Percentiles rank a stretch among this genome's conserved stretches.
Evolutionary conservation across 2,329 filamentous ascomycete genomes (phyloP).

Genomic region (Penicillium sp.): DNA sequence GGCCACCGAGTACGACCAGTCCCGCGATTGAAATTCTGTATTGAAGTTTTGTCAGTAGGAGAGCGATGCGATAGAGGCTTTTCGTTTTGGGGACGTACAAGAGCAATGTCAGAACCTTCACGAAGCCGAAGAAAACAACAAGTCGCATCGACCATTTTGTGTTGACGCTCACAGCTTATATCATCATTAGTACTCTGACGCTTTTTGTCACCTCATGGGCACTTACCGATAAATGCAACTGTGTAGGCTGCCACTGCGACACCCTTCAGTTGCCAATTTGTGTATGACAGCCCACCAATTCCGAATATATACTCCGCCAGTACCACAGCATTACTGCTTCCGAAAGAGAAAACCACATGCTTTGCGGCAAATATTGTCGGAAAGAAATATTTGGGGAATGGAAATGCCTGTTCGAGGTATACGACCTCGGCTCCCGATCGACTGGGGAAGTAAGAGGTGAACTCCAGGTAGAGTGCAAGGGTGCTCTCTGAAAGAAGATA

Average conservation of each 20-base stretch:
- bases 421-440: slow-evolving; percentile 67
- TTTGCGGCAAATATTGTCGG: slow-evolving; percentile 66
- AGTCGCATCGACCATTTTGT: slow-evolving; percentile 60
- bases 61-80: background rate
- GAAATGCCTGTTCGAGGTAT: slow-evolving; percentile 68
- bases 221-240: slow-evolving; percentile 56
- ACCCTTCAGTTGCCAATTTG: slow-evolving; percentile 65
- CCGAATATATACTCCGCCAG: slow-evolving; percentile 64
- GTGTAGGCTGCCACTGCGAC: slow-evolving; percentile 66
- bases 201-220: background rate
- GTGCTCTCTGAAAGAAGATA: slow-evolving; percentile 58
- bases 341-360: slow-evolving; percentile 64
- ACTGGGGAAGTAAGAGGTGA: slow-evolving; percentile 65
- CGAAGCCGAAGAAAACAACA: slow-evolving; percentile 57
- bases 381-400: slow-evolving; percentile 64
- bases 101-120: slow-evolving; percentile 63
- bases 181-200: background rate
- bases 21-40: slow-evolving; percentile 57
- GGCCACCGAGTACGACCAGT: slow-evolving; percentile 62
- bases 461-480: slow-evolving; percentile 63
- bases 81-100: slow-evolving; percentile 43
- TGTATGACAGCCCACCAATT: slow-evolving; percentile 53
- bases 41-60: background rate
- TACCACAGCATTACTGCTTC: slow-evolving; percentile 65
- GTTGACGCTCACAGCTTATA: slow-evolving; percentile 49